A percentile compares a stretch with the other conserved stretches of the same genome.
These are phyloP conservation scores for Warburgia ugandensis DNA, from an alignment of 164 flowering plant species.

Conservation along the genomic window DNA sequence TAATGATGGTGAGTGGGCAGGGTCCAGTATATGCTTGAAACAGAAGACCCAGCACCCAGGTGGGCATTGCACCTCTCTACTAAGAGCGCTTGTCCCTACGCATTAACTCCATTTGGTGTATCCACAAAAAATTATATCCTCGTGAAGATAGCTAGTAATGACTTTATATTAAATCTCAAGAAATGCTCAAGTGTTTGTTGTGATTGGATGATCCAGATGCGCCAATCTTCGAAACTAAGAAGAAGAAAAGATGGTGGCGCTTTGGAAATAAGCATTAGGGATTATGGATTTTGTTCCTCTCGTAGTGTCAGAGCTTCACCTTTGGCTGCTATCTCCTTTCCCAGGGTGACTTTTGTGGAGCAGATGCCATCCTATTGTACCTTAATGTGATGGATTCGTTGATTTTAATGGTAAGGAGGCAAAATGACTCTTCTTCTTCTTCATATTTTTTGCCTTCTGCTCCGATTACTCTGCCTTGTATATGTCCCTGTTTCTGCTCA, in stretches of 20 bases:
- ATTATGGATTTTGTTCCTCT: slow-evolving; percentile 4
- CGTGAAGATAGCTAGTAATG: background rate
- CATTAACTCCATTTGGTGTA: too few species aligned
- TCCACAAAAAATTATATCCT: too few species aligned
- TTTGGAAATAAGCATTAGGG: slow-evolving; percentile 37
- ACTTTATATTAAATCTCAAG: background rate
- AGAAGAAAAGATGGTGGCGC: slow-evolving; percentile 49
- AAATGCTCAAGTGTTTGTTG: background rate
- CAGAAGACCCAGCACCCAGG: too few species aligned
- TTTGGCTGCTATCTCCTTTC: slow-evolving; percentile 5
- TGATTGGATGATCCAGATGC: slow-evolving; percentile 26
- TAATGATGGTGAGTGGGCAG: too few species aligned
- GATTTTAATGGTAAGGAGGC: too few species aligned
- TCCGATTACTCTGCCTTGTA: too few species aligned
- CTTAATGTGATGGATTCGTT: slow-evolving; percentile 16
- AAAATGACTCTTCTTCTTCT: too few species aligned
- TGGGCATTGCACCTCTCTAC: too few species aligned
- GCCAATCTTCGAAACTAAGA: slow-evolving; percentile 36
- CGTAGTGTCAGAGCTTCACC: background rate
- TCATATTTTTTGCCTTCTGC: too few species aligned
- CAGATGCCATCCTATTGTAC: slow-evolving; percentile 11
- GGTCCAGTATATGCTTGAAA: too few species aligned
- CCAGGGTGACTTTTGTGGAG: slow-evolving; percentile 19
- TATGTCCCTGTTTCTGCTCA: too few species aligned
- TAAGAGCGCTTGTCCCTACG: too few species aligned